These are phyloP conservation scores for Deuterostichococcus epilithicus DNA, from an alignment of 139 green algal species.

Conservation along the genomic window DNA sequence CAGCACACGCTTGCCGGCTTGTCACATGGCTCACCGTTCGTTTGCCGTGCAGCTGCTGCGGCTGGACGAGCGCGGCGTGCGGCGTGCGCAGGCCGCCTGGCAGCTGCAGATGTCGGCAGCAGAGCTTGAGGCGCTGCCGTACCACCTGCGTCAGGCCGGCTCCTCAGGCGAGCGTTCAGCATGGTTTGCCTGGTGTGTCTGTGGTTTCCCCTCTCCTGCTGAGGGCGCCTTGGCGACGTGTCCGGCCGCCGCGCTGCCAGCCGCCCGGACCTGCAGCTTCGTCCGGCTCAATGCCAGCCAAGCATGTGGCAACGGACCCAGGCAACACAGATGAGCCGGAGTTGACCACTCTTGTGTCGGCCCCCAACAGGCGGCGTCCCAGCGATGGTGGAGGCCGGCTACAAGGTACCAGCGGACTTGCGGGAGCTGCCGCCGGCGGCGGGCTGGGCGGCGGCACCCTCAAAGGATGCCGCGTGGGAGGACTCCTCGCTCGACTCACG, in stretches of 20 bases:
- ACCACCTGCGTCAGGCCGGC: slow-evolving; percentile 44
- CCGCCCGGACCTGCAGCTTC: too few relatives aligned
- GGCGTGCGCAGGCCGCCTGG: slow-evolving; percentile 3
- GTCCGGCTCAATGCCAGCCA: too few relatives aligned
- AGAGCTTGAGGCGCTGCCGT: slow-evolving; percentile 41
- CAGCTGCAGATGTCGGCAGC: slow-evolving; percentile 45
- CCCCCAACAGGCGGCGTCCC: slow-evolving; percentile 14
- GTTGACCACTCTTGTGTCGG: too few relatives aligned
- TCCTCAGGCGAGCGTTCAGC: slow-evolving; percentile 29
- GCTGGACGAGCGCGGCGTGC: slow-evolving; percentile 9
- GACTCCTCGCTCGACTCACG: neutral
- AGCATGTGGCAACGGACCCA: too few relatives aligned
- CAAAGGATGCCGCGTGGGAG: neutral
- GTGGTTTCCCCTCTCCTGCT: too few relatives aligned
- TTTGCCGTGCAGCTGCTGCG: slow-evolving; percentile 52
- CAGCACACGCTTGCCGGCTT: too few relatives aligned
- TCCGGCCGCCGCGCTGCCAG: too few relatives aligned
- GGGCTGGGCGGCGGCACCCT: slow-evolving; percentile 1
- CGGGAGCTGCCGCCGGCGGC: neutral
- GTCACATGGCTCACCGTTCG: too few relatives aligned
- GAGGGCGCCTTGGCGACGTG: too few relatives aligned
- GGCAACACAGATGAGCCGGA: too few relatives aligned
- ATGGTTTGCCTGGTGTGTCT: neutral
- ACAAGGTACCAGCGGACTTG: neutral
- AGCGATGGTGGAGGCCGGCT: slow-evolving; percentile 50